phyloP scores from a whole-genome alignment of 2,329 filamentous ascomycete genomes.

The Pleoardoris graminearum region DNA sequence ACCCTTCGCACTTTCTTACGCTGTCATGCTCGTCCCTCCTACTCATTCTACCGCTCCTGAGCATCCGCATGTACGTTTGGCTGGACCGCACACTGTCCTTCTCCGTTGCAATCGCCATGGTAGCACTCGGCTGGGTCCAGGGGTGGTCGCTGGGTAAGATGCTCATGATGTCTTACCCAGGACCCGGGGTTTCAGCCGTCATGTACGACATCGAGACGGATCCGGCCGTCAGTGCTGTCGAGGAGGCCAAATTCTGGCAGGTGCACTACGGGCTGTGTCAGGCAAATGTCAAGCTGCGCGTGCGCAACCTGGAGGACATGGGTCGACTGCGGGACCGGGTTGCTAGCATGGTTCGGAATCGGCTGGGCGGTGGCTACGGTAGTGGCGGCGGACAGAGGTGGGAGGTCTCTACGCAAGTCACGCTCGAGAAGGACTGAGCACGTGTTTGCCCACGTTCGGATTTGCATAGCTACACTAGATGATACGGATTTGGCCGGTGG shows the following conservation, averaged over 20 bases:
- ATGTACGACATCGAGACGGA: slow-evolving; percentile 84
- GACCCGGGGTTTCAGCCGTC: slow-evolving; percentile 68
- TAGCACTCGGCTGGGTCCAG: slow-evolving; percentile 78
- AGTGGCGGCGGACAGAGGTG: slow-evolving; percentile 77
- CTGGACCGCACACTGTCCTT: slow-evolving; percentile 82
- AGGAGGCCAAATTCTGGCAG: slow-evolving; percentile 97
- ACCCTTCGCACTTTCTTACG: slow-evolving; percentile 93
- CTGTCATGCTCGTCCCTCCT: slow-evolving; percentile 82
- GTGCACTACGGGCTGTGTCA: slow-evolving; percentile 96
- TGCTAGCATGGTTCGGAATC: slow-evolving; percentile 77
- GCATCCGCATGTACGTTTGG: slow-evolving; percentile 78
- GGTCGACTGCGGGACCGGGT: slow-evolving; percentile 75
- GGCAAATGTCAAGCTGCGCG: slow-evolving; percentile 84
- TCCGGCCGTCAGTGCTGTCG: slow-evolving; percentile 72
- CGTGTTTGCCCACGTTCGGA: background rate
- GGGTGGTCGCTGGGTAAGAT: slow-evolving; percentile 87
- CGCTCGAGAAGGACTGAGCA: slow-evolving; percentile 53
- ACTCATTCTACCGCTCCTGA: slow-evolving; percentile 79
- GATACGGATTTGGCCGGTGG: slow-evolving; percentile 25
- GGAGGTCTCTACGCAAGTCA: slow-evolving; percentile 90
- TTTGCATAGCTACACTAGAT: slow-evolving; percentile 20
- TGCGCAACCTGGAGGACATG: slow-evolving; percentile 66
- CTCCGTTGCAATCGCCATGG: slow-evolving; percentile 85
- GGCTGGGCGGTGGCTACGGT: slow-evolving; percentile 86
- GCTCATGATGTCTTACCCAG: slow-evolving; percentile 88